These are phyloP conservation scores for Coleophoma eucalyptorum DNA, from an alignment of 2,329 filamentous ascomycete species.

Conservation along the genomic window DNA sequence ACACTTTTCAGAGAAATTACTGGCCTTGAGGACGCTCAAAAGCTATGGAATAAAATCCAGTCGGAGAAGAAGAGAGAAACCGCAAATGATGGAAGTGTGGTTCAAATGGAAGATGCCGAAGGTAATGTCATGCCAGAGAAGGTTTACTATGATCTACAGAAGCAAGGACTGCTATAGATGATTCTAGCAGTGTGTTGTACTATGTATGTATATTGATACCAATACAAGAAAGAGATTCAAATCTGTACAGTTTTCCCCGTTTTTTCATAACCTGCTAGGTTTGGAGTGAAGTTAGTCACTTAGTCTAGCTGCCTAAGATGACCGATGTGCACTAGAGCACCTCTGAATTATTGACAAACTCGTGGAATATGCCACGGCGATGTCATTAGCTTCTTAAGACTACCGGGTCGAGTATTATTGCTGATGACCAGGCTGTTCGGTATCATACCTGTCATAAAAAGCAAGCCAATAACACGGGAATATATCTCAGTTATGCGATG, in stretches of 20 bases:
- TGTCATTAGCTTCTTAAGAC: too few species aligned
- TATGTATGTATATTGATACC: slow-evolving; percentile 6
- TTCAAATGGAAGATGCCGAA: slow-evolving; percentile 97
- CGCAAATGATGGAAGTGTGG: slow-evolving; percentile 74
- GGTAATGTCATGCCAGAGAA: slow-evolving; percentile 99
- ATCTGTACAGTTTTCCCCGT: slow-evolving; percentile 2
- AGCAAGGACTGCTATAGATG: slow-evolving; percentile 73
- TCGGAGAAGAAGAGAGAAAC: slow-evolving; percentile 76
- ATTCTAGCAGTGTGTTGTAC: background rate
- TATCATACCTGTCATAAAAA: too few species aligned
- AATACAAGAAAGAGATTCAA: background rate
- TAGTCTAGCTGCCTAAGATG: too few species aligned
- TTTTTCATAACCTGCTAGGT: background rate
- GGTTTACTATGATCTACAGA: slow-evolving; percentile 92
- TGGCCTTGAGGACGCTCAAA: slow-evolving; percentile 81
- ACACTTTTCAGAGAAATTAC: slow-evolving; percentile 92
- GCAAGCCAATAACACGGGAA: too few species aligned
- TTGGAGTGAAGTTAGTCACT: background rate
- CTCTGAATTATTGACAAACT: too few species aligned
- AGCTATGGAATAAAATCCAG: slow-evolving; percentile 91
- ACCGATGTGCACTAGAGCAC: too few species aligned
- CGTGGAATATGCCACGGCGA: too few species aligned
- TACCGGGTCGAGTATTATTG: too few species aligned
- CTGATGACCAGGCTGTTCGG: too few species aligned
- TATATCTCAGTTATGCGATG: too few species aligned